Base-by-base conservation (phyloP, 352 stramenopile species). In the Phytophthora crassamura region DNA sequence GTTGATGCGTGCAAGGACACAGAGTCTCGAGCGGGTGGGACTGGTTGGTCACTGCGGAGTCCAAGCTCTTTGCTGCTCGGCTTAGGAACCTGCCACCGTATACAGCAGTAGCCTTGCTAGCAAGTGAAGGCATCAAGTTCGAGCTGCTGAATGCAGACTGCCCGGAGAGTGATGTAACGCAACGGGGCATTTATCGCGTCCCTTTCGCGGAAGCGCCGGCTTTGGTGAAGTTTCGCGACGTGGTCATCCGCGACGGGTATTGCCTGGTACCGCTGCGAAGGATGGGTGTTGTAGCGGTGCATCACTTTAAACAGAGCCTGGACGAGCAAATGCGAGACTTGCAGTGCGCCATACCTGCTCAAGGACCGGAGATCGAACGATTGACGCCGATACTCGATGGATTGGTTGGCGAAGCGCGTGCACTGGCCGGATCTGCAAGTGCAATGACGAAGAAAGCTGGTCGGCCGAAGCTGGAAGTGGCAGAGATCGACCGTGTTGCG, bases 401-500 rank as follows among this genome's bases (percentile, higher is more conserved):
- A 15, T 77, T 94, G 48, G 46, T 86, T 11, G 18, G 34, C 9
- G 43, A 75, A 15, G 69, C 75, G 16, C 78, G 57, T 46, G 28
- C 40, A n/a, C 69, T 82, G 10, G 30, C 46, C 30, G 67, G 36
- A 33, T 39, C 54, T 6, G 34, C 45, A 4, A 38, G 43, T 30
- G 47, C 33, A 59, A 50, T 40, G 6, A 36, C 56, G 16, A 62
- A 56, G 18, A 54, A 46, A 47, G 6, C 38, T 41, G 36, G 22
- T 18, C 46, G 16, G 30, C 20, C 40, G 20, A 68, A 61, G n/a
- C 15, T 78, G 10, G 22, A 68, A 12, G 58, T 70, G 5, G 42
- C 41, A 12, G 92, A 90, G 43, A 88, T 99, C 6, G 88, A 98
- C 51, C 34, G 41, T 3, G 43, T 84, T 12, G 78, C 76, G 5